Base-by-base conservation (phyloP, 2,329 filamentous ascomycete genomes). In the Rachicladosporium sp. region DNA sequence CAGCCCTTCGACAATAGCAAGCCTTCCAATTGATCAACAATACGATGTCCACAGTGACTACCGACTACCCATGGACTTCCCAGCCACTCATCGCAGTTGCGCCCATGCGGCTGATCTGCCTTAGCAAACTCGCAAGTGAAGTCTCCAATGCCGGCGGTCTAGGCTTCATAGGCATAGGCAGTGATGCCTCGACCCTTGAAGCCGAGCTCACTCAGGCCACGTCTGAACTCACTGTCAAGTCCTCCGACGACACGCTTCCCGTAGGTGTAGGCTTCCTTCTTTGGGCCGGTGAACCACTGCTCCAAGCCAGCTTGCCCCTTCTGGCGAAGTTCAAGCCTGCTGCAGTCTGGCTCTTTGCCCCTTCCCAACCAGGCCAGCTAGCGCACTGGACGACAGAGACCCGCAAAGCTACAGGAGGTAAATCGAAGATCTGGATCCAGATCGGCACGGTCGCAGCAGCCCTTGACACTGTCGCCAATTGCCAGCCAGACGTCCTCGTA, bases 311-410 rank as follows among this genome's bases (percentile, higher is more conserved):
- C 2, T 53, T 75, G 2, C 68, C 70, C 1, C 46, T 80, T 9
- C 60, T 83, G 11, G 52, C 53, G 15, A 59, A 64, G 44, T 49
- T 50, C 41, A 43, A 37, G n/a, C 76, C 78, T 2, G 70, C 69
- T 2, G 78, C 75, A 0, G 64, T 78, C 6, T 83, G 79, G 79
- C 67, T 83, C 35, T 82, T 82, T 50, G 78, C 78, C 2, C 75
- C 76, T 2, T 59, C 63, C 4, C 54, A 65, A 13, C 53, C 62
- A 13, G 59, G 63, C 10, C 57, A 54, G 33, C 52, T 60, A 39
- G 40, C 37, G 15, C 55, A 37, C 33, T 65, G 54, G 59, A 52
- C 54, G 13, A 44, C 37, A 21, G 52, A 53, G 19, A 53, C 51
- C 6, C 52, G 62, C 15, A 36, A 45, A 4, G 57, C 46, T 8